Evolutionary conservation across 768 basidiomycete species (phyloP).

Genomic region (Lactarius deliciosus): DNA sequence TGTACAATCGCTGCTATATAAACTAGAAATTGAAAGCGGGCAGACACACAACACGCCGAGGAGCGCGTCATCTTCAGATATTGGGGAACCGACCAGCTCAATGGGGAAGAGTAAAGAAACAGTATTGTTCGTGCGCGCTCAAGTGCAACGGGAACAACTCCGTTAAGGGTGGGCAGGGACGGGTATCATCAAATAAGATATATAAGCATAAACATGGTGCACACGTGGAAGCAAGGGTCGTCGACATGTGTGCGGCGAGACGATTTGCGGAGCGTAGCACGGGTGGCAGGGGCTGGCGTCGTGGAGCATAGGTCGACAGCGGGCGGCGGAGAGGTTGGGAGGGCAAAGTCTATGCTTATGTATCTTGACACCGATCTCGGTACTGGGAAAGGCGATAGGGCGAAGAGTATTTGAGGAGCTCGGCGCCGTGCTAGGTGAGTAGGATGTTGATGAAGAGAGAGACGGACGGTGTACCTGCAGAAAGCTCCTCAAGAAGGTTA

Average conservation of each 20-base stretch:
- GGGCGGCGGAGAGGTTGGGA: constrained; percentile 47
- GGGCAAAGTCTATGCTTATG: constrained; percentile 62
- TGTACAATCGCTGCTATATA: too few relatives aligned
- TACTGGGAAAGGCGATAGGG: constrained; percentile 56
- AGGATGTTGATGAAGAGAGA: not conserved
- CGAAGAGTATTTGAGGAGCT: constrained; percentile 45
- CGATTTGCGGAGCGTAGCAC: constrained; percentile 78
- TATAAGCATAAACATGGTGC: constrained; percentile 84
- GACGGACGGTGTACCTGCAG: constrained; percentile 44
- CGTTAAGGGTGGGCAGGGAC: constrained; percentile 37
- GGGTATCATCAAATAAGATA: constrained; percentile 53
- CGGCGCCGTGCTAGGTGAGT: constrained; percentile 36
- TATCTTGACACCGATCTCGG: constrained; percentile 55
- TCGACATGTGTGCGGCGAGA: constrained; percentile 77
- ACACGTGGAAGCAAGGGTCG: constrained; percentile 80
- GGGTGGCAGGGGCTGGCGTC: constrained; percentile 36
- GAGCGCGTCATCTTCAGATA: constrained; percentile 39
- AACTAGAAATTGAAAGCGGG: too few relatives aligned
- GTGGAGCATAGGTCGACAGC: constrained; percentile 41
- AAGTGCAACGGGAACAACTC: too few relatives aligned
- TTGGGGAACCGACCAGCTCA: constrained; percentile 20
- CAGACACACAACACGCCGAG: constrained; percentile 29
- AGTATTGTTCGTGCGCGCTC: too few relatives aligned
- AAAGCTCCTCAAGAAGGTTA: constrained; percentile 64
- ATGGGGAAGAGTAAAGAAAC: too few relatives aligned